Base-by-base conservation (phyloP, 352 stramenopile species). In the Phytophthora capsici region DNA sequence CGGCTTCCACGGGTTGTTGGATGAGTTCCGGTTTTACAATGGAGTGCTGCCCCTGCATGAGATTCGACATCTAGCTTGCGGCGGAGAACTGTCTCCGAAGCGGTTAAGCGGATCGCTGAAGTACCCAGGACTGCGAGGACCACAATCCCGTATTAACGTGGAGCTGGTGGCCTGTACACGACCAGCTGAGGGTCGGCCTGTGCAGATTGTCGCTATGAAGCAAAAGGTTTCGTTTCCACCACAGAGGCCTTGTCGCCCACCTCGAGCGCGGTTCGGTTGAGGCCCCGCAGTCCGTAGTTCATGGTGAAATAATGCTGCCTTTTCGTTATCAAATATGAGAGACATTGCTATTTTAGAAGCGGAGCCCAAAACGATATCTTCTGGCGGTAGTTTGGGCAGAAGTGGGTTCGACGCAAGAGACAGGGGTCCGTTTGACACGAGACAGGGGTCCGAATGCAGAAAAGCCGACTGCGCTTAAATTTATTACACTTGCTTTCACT, bases 1-100 rank as follows among this genome's bases (percentile, higher is more conserved):
- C 46, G 73, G 64, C 4, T 80, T 86, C 41, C 60, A 79, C 32
- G 77, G 73, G 1, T 13, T 67, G 14, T 57, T 83, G 14, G 60
- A 80, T 22, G 71, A 80, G 40, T 65, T 69, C 26, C 57, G 65
- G 6, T 57, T 73, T 20, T 73, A 40, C 17, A 37, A 20, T 9
- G 46, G 46, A 0, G 65, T 55, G 10, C 14, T 41, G 16, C 5
- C 14, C 20, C 36, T 19, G n/a, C 3, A 41, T 14, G 36, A 41
- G 13, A 14, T 41, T 41, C 14, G 14, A 19, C 36, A 41, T 41
- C 36, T 41, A 41, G 36, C 36, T 41, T 4, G 36, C 13, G 36
- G 36, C 20, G 36, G 36, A n/a, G 36, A 41, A 26, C 28, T 41
- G 36, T 19, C 36, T 19, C 36, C 36, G n/a, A 41, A 41, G 36